These are phyloP conservation scores for Albophoma yamanashiensis DNA, from an alignment of 2,329 filamentous ascomycete genomes.

Conservation along the genomic window DNA sequence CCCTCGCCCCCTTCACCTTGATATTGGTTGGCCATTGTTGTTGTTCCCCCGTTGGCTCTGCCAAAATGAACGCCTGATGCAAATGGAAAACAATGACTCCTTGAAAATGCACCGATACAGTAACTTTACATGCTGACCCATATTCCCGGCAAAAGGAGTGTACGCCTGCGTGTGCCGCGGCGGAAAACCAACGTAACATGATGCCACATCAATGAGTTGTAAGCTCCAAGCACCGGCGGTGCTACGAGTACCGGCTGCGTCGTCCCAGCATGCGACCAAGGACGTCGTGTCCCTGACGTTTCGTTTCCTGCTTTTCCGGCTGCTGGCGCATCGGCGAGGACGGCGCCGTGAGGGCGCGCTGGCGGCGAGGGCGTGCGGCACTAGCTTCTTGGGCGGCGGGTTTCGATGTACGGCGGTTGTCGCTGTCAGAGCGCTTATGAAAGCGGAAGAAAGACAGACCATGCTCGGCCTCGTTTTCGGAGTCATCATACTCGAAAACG, in stretches of 20 bases:
- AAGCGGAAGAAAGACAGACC: conserved; percentile 32
- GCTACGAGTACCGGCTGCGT: conserved; percentile 9
- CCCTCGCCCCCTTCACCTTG: not conserved
- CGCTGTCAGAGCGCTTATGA: conserved; percentile 25
- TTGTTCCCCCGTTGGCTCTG: not conserved
- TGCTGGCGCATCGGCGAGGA: conserved; percentile 8
- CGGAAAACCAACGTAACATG: not conserved
- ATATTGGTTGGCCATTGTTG: not conserved
- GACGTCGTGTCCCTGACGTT: conserved; percentile 21
- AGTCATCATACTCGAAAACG: conserved; percentile 39
- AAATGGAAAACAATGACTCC: not conserved
- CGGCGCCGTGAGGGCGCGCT: conserved; percentile 11
- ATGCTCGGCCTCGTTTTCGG: conserved; percentile 26
- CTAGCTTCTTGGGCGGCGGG: not conserved
- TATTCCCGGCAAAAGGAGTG: not conserved
- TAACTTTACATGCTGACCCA: not conserved
- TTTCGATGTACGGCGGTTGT: conserved; percentile 13
- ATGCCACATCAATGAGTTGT: not conserved
- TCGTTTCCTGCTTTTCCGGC: conserved; percentile 6
- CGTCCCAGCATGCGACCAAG: conserved; percentile 27
- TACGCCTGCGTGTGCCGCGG: not conserved
- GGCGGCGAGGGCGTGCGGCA: conserved; percentile 2
- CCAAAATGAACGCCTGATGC: not conserved
- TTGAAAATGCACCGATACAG: not conserved
- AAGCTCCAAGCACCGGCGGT: not conserved